Evolutionary conservation across 768 basidiomycete genomes (phyloP), one percentile per base, ranked within the genome.

Genomic region (Mrakia blollopis): DNA sequence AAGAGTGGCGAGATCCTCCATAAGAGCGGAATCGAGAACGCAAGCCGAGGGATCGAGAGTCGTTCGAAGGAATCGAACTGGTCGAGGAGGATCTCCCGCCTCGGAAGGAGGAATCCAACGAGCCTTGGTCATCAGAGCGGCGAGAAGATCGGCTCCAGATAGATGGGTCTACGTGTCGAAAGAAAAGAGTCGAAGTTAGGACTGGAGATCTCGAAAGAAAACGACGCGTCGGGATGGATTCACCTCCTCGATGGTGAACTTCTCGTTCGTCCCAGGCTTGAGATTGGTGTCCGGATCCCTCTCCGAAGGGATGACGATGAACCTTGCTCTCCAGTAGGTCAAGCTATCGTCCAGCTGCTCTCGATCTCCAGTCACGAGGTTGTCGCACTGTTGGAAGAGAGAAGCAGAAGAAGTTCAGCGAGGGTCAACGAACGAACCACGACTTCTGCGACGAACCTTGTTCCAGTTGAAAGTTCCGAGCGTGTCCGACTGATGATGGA

Each of bases 91-190:
- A 11, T 86, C 70, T 85, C 85, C 81, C 30, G 86, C 87, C 69
- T 85, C 82, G 28, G 86, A 87, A 0, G 88, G 63, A 21, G 62
- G 82, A 67, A 89, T 87, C 93, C 94, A 95, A 6, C 93, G 89
- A 69, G 92, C 87, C 81, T 90, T 91, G 44, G 90, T 89, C 82
- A 98, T 93, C 63, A 91, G 87, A 79, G 96, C 94, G 5, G 92
- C 91, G 0, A 99, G 89, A 80, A 92, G 93, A 81, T 94, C 92
- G 63, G 95, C 94, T 0, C 97, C 97, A 57, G 92, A 85, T 32
- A 97, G 87, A 23, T 92, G 90, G 23, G 91, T 89, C 76, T 77
- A 30, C 2, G 3, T 0, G 37, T 10, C 10, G 44, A 65, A 32
- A 47, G 14, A 23, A 32, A 41, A 1, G 32, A 47, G 25, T n/a